Conservation (phyloP, 345 rosid genomes). For the Citrus australasica region DNA sequence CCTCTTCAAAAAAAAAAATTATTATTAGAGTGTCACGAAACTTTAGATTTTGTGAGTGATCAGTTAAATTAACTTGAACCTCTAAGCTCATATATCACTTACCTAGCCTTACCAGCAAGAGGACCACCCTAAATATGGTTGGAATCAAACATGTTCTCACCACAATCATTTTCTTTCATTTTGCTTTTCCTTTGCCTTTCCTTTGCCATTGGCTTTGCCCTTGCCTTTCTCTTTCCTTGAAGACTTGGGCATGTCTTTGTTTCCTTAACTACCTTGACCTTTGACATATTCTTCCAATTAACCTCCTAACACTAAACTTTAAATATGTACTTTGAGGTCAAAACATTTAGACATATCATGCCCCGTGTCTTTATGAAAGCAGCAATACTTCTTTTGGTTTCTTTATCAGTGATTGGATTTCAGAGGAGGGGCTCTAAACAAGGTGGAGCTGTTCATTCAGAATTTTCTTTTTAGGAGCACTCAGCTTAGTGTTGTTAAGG, state of each 20-base stretch:
- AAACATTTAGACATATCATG: not conserved
- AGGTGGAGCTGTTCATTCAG: too few relatives aligned
- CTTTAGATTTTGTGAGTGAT: rapidly evolving
- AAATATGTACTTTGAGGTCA: not conserved
- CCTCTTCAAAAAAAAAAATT: not conserved
- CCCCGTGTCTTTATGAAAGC: not conserved
- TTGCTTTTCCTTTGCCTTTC: too few relatives aligned
- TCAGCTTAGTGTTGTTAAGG: too few relatives aligned
- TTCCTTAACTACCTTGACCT: not conserved
- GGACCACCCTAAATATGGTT: not conserved
- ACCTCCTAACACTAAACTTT: not conserved
- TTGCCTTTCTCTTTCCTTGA: not conserved
- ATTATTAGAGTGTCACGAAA: too few relatives aligned
- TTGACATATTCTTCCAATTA: not conserved
- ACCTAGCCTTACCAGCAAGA: not conserved
- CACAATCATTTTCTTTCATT: not conserved
- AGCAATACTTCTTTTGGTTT: not conserved
- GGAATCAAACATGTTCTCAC: not conserved
- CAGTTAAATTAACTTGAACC: not conserved
- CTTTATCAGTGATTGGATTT: not conserved
- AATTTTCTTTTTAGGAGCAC: too few relatives aligned
- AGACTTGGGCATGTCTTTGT: not conserved
- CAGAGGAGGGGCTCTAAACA: not conserved
- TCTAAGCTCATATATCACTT: not conserved
- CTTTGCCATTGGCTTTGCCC: too few relatives aligned